A percentile compares a stretch with the other conserved stretches of the same genome.
phyloP scores from a whole-genome alignment of 164 flowering plant species.

The Chloranthus sessilifolius region DNA sequence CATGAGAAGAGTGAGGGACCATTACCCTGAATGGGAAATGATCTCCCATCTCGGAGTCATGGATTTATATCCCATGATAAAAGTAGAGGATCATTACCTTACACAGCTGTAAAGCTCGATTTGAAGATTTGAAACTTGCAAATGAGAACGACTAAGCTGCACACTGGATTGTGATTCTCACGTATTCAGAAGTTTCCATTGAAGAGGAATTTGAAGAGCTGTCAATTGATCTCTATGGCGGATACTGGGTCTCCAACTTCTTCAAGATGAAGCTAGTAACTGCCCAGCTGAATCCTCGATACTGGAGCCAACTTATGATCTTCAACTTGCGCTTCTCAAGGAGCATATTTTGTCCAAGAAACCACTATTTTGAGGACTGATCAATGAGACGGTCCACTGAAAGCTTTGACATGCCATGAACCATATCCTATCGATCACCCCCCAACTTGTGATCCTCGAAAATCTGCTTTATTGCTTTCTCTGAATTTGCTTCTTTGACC shows the following conservation, averaged over 20 bases:
- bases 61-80: no score
- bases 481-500: constrained; percentile 38
- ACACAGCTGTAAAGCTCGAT: no score
- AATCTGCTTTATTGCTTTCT: constrained; percentile 60
- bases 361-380: constrained; percentile 84
- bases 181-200: no score
- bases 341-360: constrained; percentile 36
- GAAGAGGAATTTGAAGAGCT: no score
- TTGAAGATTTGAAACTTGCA: no score
- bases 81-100: no score
- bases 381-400: constrained; percentile 51
- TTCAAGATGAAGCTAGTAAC: constrained; percentile 47
- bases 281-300: constrained; percentile 79
- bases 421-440: constrained; percentile 24
- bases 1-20: no score
- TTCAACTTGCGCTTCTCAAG: constrained; percentile 62
- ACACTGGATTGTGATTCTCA: no score
- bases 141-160: no score
- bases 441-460: constrained; percentile 41
- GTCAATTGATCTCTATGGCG: constrained; percentile 34
- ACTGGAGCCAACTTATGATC: constrained; percentile 82
- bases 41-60: no score
- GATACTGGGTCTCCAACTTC: constrained; percentile 48
- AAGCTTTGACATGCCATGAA: constrained; percentile 48
- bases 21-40: no score